These are phyloP conservation scores for Mycena haematopus DNA, from an alignment of 768 basidiomycete species.

Conservation along the genomic window DNA sequence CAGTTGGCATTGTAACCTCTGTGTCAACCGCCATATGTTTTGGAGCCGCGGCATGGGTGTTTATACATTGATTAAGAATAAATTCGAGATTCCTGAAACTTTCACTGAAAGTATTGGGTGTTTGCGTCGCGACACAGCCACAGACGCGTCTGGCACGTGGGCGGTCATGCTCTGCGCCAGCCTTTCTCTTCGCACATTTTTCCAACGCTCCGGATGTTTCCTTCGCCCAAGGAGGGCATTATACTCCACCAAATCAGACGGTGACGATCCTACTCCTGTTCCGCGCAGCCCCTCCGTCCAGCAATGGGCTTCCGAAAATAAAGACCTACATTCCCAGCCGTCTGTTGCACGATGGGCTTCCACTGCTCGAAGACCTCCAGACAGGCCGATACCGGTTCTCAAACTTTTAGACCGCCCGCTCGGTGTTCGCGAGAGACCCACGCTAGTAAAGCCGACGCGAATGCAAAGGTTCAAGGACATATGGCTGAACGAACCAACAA, in stretches of 20 bases:
- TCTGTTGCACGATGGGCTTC: conserved; percentile 30
- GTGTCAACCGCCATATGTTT: conserved; percentile 13
- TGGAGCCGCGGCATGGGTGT: conserved; percentile 15
- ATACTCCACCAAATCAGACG: conserved; percentile 28
- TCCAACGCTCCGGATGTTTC: conserved; percentile 21
- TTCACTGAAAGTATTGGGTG: too few species aligned
- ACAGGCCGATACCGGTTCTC: conserved; percentile 30
- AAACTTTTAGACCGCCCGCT: conserved; percentile 64
- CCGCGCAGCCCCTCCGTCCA: conserved; percentile 22
- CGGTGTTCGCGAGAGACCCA: conserved; percentile 74
- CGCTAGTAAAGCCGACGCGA: conserved; percentile 58
- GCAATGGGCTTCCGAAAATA: conserved; percentile 24
- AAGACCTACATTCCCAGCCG: conserved; percentile 11
- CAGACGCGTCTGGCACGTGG: conserved; percentile 12
- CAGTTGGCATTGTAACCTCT: conserved; percentile 44
- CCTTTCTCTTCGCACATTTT: conserved; percentile 15
- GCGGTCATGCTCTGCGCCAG: conserved; percentile 19
- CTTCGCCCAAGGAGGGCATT: conserved; percentile 13
- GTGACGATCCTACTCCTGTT: neutral
- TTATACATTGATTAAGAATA: conserved; percentile 3
- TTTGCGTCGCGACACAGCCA: conserved; percentile 2
- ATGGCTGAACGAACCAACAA: conserved; percentile 68
- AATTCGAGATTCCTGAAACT: neutral
- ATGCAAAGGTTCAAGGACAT: conserved; percentile 70
- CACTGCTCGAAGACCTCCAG: conserved; percentile 28